Evolutionary conservation across 176 grass and related monocot species (phyloP).

Genomic region (Lolium perenne): DNA sequence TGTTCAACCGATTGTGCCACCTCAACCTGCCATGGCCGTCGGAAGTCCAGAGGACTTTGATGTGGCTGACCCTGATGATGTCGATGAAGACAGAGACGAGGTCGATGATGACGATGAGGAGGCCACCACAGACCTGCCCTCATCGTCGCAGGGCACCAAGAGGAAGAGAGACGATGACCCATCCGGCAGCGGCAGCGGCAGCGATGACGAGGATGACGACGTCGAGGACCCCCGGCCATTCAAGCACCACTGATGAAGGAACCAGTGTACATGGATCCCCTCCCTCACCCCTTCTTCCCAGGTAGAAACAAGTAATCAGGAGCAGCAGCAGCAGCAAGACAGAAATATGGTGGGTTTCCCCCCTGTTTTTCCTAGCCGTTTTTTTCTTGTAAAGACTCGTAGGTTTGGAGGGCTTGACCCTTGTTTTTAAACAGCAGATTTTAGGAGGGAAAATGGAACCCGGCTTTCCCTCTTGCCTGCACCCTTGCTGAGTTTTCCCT

Average conservation of each 20-base stretch:
- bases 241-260: constrained; percentile 61
- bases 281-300: constrained; percentile 30
- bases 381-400: constrained; percentile 73
- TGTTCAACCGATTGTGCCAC: constrained; percentile 68
- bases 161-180: constrained; percentile 65
- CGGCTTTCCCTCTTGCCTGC: constrained; percentile 25
- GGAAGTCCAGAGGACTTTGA: constrained; percentile 56
- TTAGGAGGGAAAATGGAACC: constrained; percentile 71
- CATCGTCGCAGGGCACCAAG: constrained; percentile 57
- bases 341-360: constrained; percentile 57
- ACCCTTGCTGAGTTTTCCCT: constrained; percentile 48
- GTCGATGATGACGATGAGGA: constrained; percentile 45
- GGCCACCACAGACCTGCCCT: constrained; percentile 40
- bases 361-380: constrained; percentile 50
- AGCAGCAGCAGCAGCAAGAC: constrained; percentile 54
- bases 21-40: constrained; percentile 43
- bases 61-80: constrained; percentile 63
- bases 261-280: constrained; percentile 50
- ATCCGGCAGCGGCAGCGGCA: constrained; percentile 54
- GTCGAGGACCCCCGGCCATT: constrained; percentile 61
- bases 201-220: constrained; percentile 52
- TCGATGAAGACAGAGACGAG: constrained; percentile 65
- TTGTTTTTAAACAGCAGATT: constrained; percentile 74
- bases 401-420: constrained; percentile 54
- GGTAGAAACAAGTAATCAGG: constrained; percentile 43